Evolutionary conservation across 2,329 filamentous ascomycete genomes (phyloP).

Genomic region (Phaeosphaeria sp.): DNA sequence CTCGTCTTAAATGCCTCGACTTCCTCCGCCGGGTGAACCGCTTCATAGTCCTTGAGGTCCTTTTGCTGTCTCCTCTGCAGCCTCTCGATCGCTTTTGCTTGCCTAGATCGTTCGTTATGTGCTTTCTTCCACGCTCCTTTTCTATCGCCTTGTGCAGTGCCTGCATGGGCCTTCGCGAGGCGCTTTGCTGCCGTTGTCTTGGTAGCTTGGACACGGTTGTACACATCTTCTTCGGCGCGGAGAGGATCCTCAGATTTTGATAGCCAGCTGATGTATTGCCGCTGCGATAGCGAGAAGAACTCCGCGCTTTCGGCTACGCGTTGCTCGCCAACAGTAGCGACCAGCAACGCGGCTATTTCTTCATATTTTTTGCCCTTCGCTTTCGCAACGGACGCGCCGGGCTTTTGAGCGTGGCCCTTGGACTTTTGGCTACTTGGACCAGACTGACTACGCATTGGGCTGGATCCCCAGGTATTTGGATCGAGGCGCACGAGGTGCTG

Average conservation of each 20-base stretch:
- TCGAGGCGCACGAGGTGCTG: conserved; percentile 8
- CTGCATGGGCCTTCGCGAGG: background rate
- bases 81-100: too few species aligned
- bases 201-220: background rate
- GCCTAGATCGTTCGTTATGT: too few species aligned
- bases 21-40: too few species aligned
- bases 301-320: background rate
- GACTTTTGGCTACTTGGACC: background rate
- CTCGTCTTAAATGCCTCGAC: too few species aligned
- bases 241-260: background rate
- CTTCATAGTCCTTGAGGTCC: too few species aligned
- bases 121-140: too few species aligned
- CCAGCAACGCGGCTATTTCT: background rate
- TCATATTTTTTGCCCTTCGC: background rate
- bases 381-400: conserved; percentile 1
- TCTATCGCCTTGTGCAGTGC: too few species aligned
- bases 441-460: background rate
- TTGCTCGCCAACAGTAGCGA: background rate
- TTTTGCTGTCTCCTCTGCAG: too few species aligned
- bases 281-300: background rate
- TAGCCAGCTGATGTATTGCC: background rate
- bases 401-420: background rate
- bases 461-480: conserved; percentile 21
- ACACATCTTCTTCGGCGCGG: background rate
- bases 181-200: background rate